phyloP scores from a whole-genome alignment of 495 filamentous ascomycete genomes.

The Filosporella fistucella region DNA sequence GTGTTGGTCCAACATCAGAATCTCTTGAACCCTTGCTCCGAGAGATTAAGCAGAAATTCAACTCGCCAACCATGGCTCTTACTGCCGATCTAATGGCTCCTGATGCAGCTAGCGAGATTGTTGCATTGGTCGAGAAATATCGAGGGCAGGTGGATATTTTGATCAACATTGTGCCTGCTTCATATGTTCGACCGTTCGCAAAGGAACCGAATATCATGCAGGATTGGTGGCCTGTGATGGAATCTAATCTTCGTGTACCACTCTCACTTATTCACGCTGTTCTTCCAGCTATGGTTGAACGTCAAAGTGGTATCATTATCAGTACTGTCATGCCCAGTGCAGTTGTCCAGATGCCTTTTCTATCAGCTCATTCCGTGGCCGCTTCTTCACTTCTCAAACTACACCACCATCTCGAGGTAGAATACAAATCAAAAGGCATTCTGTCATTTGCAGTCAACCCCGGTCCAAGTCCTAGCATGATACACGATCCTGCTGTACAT shows the following conservation, averaged over 20 bases:
- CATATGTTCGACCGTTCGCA: conserved; percentile 17
- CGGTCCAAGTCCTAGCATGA: conserved; percentile 20
- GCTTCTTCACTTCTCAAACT: conserved; percentile 23
- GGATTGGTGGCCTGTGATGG: conserved; percentile 22
- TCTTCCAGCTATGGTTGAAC: conserved; percentile 20
- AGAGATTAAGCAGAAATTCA: conserved; percentile 17
- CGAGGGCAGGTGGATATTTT: conserved; percentile 26
- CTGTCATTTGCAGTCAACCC: conserved; percentile 27
- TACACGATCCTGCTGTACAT: conserved; percentile 15
- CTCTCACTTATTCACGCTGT: conserved; percentile 25
- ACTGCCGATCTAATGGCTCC: conserved; percentile 20
- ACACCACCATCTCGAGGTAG: conserved; percentile 22
- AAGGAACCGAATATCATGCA: conserved; percentile 20
- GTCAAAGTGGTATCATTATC: conserved; percentile 21
- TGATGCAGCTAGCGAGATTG: conserved; percentile 4
- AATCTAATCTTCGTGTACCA: conserved; percentile 18
- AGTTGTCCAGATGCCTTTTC: conserved; percentile 17
- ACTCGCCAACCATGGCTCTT: conserved; percentile 18
- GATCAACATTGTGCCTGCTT: conserved; percentile 23
- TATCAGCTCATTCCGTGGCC: conserved; percentile 22
- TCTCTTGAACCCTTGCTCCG: conserved; percentile 3
- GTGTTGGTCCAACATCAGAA: not conserved
- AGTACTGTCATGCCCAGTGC: conserved; percentile 22
- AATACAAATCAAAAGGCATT: conserved; percentile 23
- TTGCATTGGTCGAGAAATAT: conserved; percentile 15